phyloP scores from a whole-genome alignment of 2,329 filamentous ascomycete species.

The Phyllosticta citribraziliensis region DNA sequence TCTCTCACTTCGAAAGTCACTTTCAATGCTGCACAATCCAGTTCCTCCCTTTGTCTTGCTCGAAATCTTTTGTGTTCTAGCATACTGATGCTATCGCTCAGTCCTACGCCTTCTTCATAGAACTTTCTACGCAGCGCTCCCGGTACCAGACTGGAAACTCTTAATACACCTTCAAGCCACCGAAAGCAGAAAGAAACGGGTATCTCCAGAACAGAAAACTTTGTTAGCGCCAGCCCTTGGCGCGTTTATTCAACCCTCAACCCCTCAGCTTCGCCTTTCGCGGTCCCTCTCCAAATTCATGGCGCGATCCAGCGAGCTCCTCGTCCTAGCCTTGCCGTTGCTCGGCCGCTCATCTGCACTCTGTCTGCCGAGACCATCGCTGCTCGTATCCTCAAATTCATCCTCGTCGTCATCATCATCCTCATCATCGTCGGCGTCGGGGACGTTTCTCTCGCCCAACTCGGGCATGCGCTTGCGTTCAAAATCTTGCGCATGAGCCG shows the following conservation, averaged over 20 bases:
- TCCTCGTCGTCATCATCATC: constrained; percentile 27
- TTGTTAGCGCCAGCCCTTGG: background rate
- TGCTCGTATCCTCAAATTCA: constrained; percentile 7
- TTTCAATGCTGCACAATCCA: no score
- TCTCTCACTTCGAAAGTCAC: no score
- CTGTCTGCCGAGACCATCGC: background rate
- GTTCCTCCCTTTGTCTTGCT: background rate
- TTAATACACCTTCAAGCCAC: background rate
- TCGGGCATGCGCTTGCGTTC: constrained; percentile 60
- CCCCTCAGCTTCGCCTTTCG: background rate
- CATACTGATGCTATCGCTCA: background rate
- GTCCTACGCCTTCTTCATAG: background rate
- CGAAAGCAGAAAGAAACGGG: background rate
- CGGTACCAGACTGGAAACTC: background rate
- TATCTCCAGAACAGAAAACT: background rate
- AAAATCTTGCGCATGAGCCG: constrained; percentile 86
- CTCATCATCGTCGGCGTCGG: constrained; percentile 19
- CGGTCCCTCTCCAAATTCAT: background rate
- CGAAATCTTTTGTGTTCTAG: background rate
- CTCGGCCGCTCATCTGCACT: background rate
- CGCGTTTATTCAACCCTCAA: background rate
- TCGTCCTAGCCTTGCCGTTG: background rate
- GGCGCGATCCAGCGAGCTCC: background rate
- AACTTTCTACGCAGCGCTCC: background rate
- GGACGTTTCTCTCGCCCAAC: constrained; percentile 22